Evolutionary conservation across 2,329 filamentous ascomycete species (phyloP).

Genomic region (Biscogniauxia sp.): DNA sequence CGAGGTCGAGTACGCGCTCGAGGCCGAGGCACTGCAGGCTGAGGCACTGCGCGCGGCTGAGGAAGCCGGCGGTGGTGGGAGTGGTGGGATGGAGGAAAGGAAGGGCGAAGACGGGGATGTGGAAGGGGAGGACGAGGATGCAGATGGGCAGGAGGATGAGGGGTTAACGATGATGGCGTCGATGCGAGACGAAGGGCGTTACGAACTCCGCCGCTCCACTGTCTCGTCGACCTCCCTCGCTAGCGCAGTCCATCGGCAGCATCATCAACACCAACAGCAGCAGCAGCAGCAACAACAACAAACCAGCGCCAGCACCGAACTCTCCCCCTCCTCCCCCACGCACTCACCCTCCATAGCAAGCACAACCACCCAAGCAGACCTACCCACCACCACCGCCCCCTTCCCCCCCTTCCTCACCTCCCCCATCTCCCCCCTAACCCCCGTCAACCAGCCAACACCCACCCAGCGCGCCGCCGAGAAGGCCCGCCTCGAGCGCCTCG

Average conservation of each 20-base stretch:
- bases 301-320: too few relatives aligned
- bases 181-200: constrained; percentile 11
- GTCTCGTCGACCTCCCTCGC: too few relatives aligned
- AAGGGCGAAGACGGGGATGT: not conserved
- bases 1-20: constrained; percentile 71
- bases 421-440: not conserved
- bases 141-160: constrained; percentile 12
- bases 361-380: too few relatives aligned
- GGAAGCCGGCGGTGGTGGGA: not conserved
- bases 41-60: constrained; percentile 25
- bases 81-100: not conserved
- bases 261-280: too few relatives aligned
- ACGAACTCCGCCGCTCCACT: not conserved
- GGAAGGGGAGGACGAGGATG: not conserved
- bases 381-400: not conserved
- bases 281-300: too few relatives aligned
- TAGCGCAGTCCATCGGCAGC: too few relatives aligned
- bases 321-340: too few relatives aligned
- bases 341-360: too few relatives aligned
- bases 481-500: constrained; percentile 19
- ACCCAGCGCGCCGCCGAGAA: constrained; percentile 14
- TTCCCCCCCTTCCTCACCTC: not conserved
- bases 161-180: constrained; percentile 1
- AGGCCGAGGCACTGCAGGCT: constrained; percentile 56
- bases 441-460: not conserved